Evolutionary conservation across 2,329 filamentous ascomycete genomes (phyloP).

Genomic region (Fusarium oligoseptatum): DNA sequence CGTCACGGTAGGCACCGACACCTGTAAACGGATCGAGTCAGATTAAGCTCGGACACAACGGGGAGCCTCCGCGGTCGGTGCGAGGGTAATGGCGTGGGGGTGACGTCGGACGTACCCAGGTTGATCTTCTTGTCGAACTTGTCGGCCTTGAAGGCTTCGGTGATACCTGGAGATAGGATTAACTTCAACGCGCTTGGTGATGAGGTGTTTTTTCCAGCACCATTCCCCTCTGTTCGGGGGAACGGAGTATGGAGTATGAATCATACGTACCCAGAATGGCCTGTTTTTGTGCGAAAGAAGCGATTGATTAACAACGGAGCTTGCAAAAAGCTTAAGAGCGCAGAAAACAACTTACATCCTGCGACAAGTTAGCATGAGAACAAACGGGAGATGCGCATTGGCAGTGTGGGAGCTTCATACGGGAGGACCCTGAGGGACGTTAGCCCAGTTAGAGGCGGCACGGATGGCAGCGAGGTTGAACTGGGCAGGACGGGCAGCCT

Average conservation of each 20-base stretch:
- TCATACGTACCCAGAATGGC: slow-evolving; percentile 77
- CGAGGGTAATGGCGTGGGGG: slow-evolving; percentile 7
- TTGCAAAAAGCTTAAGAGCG: slow-evolving; percentile 21
- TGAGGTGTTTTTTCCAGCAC: slow-evolving; percentile 30
- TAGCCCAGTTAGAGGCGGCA: slow-evolving; percentile 86
- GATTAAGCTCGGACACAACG: slow-evolving; percentile 30
- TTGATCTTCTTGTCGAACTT: slow-evolving; percentile 96
- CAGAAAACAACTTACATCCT: slow-evolving; percentile 54
- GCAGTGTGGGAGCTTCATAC: slow-evolving; percentile 67
- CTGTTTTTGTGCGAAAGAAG: slow-evolving; percentile 56
- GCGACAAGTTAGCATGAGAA: slow-evolving; percentile 35
- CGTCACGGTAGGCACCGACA: slow-evolving; percentile 98
- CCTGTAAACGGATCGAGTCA: slow-evolving; percentile 61
- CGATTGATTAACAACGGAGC: slow-evolving; percentile 41
- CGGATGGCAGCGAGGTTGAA: slow-evolving; percentile 57
- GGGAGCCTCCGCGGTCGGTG: slow-evolving; percentile 25
- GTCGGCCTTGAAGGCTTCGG: slow-evolving; percentile 99
- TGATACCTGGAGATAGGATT: slow-evolving; percentile 74
- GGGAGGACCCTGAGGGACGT: slow-evolving; percentile 93
- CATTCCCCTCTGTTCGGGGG: slow-evolving; percentile 13
- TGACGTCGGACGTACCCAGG: slow-evolving; percentile 72
- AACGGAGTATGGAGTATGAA: slow-evolving; percentile 38
- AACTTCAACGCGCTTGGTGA: slow-evolving; percentile 30
- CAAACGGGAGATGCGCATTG: slow-evolving; percentile 25
- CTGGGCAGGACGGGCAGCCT: slow-evolving; percentile 58